Evolutionary conservation across 306 rosid species (phyloP), one percentile per base, ranked within the genome.

Genomic region (Lathyrus oleraceus): DNA sequence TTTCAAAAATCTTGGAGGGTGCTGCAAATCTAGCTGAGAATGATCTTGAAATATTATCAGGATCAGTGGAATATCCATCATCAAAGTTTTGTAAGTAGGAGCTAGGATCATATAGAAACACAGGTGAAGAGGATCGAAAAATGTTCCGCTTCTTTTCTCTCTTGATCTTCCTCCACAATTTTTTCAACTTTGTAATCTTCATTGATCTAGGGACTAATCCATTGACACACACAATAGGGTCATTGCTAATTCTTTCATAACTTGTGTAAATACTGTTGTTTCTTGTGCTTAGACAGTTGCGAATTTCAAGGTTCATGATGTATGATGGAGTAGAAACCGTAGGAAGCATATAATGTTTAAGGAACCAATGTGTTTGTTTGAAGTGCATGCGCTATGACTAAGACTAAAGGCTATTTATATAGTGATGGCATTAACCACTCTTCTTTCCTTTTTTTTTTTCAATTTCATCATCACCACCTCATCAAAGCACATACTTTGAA

Each of bases 11-110:
- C 75, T 60, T 73, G 9, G 82, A 69, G 5, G 89, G 89, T 71
- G 81, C 95, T 71, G 81, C 95, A 25, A 87, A 92, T 65, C 91
- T 58, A 68, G 95, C 98, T 1, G 98, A 89, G 86, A 92, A 92
- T 12, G 96, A 92, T 0, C 92, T 80, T 12, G 81, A 85, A 27
- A 79, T 35, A 12, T 66, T 70, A 60, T 89, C 96, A 0, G 89
- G 82, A 19, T 92, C 76, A 13, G 68, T 56, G 10, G 36, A 76
- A 51, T 63, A 79, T 5, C 88, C 90, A 53, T 86, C 84, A 79
- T 92, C 98, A 2, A 89, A 92, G 66, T 89, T 92, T 76, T 83
- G 87, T 2, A 85, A 80, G 76, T 92, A 88, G 4, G 91, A 80
- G 65, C 64, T 21, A 9, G 79, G 88, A 81, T 92, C 87, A 28